phyloP scores from a whole-genome alignment of 164 flowering plant species.

The Dillenia turbinata region DNA sequence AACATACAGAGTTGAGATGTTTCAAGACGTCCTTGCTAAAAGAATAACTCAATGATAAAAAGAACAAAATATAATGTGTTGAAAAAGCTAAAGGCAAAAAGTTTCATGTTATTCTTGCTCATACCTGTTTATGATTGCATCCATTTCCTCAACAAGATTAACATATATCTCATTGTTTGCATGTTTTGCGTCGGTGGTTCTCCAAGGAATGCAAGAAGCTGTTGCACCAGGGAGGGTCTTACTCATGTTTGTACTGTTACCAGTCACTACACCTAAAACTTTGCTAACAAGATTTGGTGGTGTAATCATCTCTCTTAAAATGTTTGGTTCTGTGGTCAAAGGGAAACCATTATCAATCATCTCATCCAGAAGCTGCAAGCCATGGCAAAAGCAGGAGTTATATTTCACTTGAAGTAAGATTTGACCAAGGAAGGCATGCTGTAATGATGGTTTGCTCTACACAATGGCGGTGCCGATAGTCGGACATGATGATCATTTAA shows the following conservation, averaged over 20 bases:
- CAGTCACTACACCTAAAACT: slow-evolving; percentile 91
- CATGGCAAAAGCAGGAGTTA: slow-evolving; percentile 7
- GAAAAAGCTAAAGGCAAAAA: neutral
- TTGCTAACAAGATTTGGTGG: slow-evolving; percentile 95
- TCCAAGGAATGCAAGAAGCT: slow-evolving; percentile 90
- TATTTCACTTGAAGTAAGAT: too few species aligned
- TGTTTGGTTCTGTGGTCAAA: slow-evolving; percentile 91
- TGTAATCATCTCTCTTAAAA: slow-evolving; percentile 91
- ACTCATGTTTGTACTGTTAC: slow-evolving; percentile 81
- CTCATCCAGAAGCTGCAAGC: slow-evolving; percentile 94
- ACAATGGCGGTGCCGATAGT: too few species aligned
- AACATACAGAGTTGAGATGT: too few species aligned
- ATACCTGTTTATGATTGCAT: slow-evolving; percentile 85
- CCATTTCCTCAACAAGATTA: slow-evolving; percentile 93
- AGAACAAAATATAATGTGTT: neutral
- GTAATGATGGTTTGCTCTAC: too few species aligned
- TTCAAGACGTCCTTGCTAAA: neutral
- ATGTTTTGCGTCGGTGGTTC: slow-evolving; percentile 71
- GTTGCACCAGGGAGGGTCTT: slow-evolving; percentile 92
- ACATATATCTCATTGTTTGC: slow-evolving; percentile 88
- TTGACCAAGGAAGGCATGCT: too few species aligned
- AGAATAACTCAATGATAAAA: neutral
- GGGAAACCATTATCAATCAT: slow-evolving; percentile 99
- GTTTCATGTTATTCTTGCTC: slow-evolving; percentile 1
- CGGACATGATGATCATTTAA: too few species aligned